Base-by-base conservation (phyloP, 805 yeast species). In the Candida rishiriensis region DNA sequence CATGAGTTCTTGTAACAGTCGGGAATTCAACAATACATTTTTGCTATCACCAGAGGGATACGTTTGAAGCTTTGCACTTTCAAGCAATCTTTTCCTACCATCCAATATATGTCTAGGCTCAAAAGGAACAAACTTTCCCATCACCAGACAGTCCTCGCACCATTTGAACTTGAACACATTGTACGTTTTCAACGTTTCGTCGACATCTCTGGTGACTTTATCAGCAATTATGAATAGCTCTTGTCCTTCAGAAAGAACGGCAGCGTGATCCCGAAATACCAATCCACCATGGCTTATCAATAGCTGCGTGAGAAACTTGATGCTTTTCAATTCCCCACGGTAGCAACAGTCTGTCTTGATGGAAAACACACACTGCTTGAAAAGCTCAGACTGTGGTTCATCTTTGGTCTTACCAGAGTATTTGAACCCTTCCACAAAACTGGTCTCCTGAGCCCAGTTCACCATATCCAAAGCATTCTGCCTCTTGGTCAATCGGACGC, bases 1-100 rank as follows among this genome's bases (percentile, higher is more conserved):
- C 14, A 30, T 12, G 3, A 30, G 33, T 13, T 30, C 33, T n/a
- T n/a, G 33, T 7, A 70, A 49, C 13, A 60, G 57, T 8, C 44
- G 34, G 3, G 28, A 41, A 1, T 60, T 55, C 11, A 68, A 51
- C 10, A 63, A 58, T 3, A 73, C 60, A 0, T 62, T 63, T 48
- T 66, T 78, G 47, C 93, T 81, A 57, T 84, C 88, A 0, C 89
- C 90, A 57, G 56, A 79, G 13, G 51, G 50, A 56, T 89, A 95
- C 0, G 75, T 71, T 39, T 76, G 70, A 2, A 43, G 44, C 3
- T 36, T 12, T 3, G 74, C 62, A 3, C 46, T 43, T 1, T 49
- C 49, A 15, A 53, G 39, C 17, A 69, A 49, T 0, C 43, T 46
- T 3, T 66, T 58, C 5, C 70, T 67, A 2, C 73, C 77, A 40